Evolutionary conservation across 495 filamentous ascomycete genomes (phyloP), one percentile per base, ranked within the genome.

Genomic region (Pyrenopolyporus hunteri): DNA sequence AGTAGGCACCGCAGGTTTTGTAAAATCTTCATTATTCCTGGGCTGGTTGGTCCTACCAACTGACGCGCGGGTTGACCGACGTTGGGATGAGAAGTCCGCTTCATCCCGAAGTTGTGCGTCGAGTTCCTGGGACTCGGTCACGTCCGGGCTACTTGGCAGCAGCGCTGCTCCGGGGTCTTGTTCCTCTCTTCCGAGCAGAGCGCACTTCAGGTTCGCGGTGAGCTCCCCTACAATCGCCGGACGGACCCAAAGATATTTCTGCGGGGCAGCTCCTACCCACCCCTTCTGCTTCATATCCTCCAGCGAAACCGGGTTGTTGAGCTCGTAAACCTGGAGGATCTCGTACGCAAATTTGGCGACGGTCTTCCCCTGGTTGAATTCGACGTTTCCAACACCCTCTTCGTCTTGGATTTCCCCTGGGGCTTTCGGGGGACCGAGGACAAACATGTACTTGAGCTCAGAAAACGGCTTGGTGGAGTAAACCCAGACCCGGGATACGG

Each of bases 371-470:
- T 61, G 48, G 46, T 82, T 82, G 65, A 83, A 83, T 28, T 78
- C 76, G 13, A 64, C 71, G 32, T 82, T 83, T 19, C 76, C 81
- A 1, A 76, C 19, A 0, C 78, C 80, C 6, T 50, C 63, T 9
- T 68, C 55, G 42, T 69, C 67, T 6, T 69, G 25, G 13, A 81
- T 72, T 59, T 82, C 70, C 0, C 79, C 79, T 0, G 75, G 76
- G 13, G 69, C 35, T 50, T 74, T 76, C 0, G 73, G 59, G 0
- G 71, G 69, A 2, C 79, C 66, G 4, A 82, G 68, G 0, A 57
- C 61, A n/a, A 76, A 80, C 80, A 82, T 81, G 42, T 82, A 82
- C 57, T 69, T 75, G 17, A 84, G 56, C 44, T 78, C 71, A 3
- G 59, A 70, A 20, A 65, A 57, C 0, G 78, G 76, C 3, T 48